Base-by-base conservation (phyloP, 73 alveolate species). In the Tetrahymena elliotti region DNA sequence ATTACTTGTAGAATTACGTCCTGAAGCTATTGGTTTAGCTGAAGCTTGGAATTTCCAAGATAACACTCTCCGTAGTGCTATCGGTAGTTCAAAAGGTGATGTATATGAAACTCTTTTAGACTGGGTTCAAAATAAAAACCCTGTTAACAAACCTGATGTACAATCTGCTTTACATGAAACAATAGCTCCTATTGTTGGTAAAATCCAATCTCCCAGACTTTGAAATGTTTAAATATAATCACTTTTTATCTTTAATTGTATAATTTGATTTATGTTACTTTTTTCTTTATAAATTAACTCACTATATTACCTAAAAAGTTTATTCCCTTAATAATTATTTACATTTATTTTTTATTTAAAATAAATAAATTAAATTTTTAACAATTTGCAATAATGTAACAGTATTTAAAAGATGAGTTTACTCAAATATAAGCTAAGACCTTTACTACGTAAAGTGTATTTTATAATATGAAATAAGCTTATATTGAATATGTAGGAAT, bases 51-150 rank as follows among this genome's bases (percentile, higher is more conserved):
- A 18, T n/a, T 38, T 93, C 82, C 39, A 68, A 11, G 93, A 88
- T 22, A 88, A 94, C 38, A 94, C 95, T 41, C 96, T 68, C 88
- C 88, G 96, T 84, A 83, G 94, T 16, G 96, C 96, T 33, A 94
- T 94, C 7, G 96, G 96, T 33, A 92, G 84, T 35, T 84, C 95
- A 22, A 38, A 94, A 33, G 96, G 96, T 41, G 92, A 94, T 33
- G 93, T 82, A 20, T 94, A 94, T 94, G 96, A 94, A 41, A 94
- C 93, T 22, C 53, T 94, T 84, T 94, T 68, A 53, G 93, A 94
- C 40, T 94, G 96, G 96, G 96, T 94, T 8, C 68, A 84, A 54
- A 92, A 94, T 18, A 52, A 84, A 20, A 94, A 94, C 34, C 96
- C 96, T 24, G 83, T 94, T 38, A 94, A 94, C 84, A 94, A 94